A percentile compares a stretch with the other conserved stretches of the same genome.
phyloP scores from a whole-genome alignment of 139 green algal genomes.

The Micromonas pusilla region DNA sequence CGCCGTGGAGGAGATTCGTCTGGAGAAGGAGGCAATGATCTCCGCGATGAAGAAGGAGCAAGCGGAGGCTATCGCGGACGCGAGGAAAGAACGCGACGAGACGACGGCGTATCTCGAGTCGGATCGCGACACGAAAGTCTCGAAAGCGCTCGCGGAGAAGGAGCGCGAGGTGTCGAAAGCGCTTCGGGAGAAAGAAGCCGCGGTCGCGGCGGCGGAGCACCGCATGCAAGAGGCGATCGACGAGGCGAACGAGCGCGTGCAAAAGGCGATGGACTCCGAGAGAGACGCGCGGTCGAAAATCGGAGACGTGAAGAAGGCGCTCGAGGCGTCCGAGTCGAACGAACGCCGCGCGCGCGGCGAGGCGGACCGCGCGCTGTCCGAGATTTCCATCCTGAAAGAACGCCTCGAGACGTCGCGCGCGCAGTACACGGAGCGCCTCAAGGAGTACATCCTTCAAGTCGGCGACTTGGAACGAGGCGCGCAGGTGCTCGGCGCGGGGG shows the following conservation, averaged over 20 bases:
- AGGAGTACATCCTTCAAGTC: neutral
- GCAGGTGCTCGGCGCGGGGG: neutral
- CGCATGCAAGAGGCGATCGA: no score
- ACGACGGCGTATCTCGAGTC: no score
- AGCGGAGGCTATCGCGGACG: no score
- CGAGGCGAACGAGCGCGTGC: neutral
- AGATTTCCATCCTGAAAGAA: neutral
- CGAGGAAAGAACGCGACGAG: no score
- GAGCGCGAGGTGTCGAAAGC: no score
- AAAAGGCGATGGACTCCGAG: no score
- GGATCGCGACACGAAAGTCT: no score
- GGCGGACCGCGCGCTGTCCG: neutral
- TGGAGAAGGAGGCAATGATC: neutral
- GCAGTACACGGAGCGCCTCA: neutral
- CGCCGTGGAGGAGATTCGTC: neutral
- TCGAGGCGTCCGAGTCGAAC: neutral
- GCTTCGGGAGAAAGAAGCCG: no score
- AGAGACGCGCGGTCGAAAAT: no score
- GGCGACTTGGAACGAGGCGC: neutral
- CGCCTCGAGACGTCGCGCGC: neutral
- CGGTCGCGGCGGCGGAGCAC: no score
- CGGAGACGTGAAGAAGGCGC: neutral
- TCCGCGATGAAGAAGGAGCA: no score
- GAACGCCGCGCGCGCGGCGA: neutral
- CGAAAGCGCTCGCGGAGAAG: no score